A percentile compares a stretch with the other conserved stretches of the same genome.
Conservation (phyloP, 1,139 yeast species). For the Suhomyces chickasaworum region DNA sequence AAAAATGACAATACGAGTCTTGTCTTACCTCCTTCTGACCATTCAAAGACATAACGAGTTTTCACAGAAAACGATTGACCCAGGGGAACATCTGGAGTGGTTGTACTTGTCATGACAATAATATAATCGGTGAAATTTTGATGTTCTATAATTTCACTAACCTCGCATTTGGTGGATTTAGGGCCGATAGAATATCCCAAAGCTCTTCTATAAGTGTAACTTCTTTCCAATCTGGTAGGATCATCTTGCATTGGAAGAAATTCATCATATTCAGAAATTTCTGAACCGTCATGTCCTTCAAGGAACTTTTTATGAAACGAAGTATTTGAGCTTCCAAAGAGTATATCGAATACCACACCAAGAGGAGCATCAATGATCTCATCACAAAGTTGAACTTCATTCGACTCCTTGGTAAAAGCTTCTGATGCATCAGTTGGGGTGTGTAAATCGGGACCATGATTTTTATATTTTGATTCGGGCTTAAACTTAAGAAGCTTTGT, state of each 20-base stretch:
- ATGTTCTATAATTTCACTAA: slow-evolving; percentile 46
- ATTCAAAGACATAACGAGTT: slow-evolving; percentile 49
- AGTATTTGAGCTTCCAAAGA: slow-evolving; percentile 47
- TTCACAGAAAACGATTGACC: slow-evolving; percentile 55
- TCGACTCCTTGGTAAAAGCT: slow-evolving; percentile 22
- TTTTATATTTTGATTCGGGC: slow-evolving; percentile 32
- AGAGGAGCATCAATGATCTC: slow-evolving; percentile 47
- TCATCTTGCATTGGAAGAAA: slow-evolving; percentile 38
- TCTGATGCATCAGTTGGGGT: slow-evolving; percentile 32
- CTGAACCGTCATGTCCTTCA: slow-evolving; percentile 50
- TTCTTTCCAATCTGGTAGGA: slow-evolving; percentile 36
- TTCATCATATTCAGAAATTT: slow-evolving; percentile 43
- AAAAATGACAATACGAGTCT: slow-evolving; percentile 44
- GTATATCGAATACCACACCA: slow-evolving; percentile 50
- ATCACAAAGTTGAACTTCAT: slow-evolving; percentile 38
- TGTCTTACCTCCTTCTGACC: slow-evolving; percentile 50
- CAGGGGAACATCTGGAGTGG: slow-evolving; percentile 63
- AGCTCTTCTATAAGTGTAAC: slow-evolving; percentile 46
- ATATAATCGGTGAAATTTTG: slow-evolving; percentile 41
- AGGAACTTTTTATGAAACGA: slow-evolving; percentile 44
- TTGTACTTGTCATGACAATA: slow-evolving; percentile 40
- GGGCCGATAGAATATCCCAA: slow-evolving; percentile 61
- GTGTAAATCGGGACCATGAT: slow-evolving; percentile 46
- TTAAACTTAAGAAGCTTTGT: slow-evolving; percentile 31
- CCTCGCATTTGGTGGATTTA: slow-evolving; percentile 54